Base-by-base conservation (phyloP, 2,329 filamentous ascomycete species). In the Meredithiella fracta region DNA sequence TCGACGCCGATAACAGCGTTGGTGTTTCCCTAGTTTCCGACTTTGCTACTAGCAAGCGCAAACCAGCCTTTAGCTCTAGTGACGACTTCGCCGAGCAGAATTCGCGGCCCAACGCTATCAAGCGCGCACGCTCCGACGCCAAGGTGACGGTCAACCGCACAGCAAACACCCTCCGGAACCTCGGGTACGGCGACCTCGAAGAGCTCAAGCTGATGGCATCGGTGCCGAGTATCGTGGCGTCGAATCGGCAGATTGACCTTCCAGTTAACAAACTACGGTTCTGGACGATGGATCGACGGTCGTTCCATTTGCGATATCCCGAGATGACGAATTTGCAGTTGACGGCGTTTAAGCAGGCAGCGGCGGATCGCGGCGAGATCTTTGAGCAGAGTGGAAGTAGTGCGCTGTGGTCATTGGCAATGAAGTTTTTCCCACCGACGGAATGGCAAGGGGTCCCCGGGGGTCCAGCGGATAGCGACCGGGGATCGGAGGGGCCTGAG, bases 321-420 rank as follows among this genome's bases (percentile, higher is more conserved):
- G 75, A 79, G 60, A 82, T 83, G 77, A 80, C 75, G 0, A 73
- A 77, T 56, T 68, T 78, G 5, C 78, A 83, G 59, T 73, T 74
- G 56, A 71, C 74, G 34, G 75, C 73, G 1, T 82, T 80, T 64
- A 67, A 70, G 17, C 64, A 70, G n/a, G 77, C 75, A 15, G 78
- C 78, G 1, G 62, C 67, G 31, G 66, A 67, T 0, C 69, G 74
- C 34, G 69, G 69, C 0, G 78, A 83, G 61, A 67, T 70, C 20
- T 83, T 83, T 54, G 67, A 66, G 0, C 75, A 73, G 1, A 74
- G 73, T 1, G 71, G 71, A 58, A 71, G 75, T 1, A 68, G n/a
- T n/a, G n/a, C 68, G 0, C 65, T 80, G 22, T 82, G 76, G 78
- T 67, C 69, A 26, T 61, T 81, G 7, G 78, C 78, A 3, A 76